Evolutionary conservation across 371 early-diverging fungal species (phyloP).

Genomic region (Mortierella polycephala): DNA sequence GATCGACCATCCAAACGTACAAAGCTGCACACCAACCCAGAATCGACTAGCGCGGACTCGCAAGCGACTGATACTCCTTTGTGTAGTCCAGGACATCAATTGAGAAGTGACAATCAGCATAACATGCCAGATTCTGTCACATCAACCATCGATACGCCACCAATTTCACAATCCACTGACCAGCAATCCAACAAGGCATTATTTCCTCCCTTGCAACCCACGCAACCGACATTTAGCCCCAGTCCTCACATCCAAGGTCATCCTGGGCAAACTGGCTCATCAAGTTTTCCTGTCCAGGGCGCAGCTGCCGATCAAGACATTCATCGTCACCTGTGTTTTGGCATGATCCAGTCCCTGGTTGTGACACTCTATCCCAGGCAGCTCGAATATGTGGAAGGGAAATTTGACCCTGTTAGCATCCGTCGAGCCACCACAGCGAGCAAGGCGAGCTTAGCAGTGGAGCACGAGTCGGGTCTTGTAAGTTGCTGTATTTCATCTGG

Average conservation of each 20-base stretch:
- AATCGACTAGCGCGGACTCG: not conserved
- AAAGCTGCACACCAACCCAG: not conserved
- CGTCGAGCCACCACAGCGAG: constrained; percentile 26
- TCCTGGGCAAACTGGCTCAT: too few relatives aligned
- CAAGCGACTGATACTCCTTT: too few relatives aligned
- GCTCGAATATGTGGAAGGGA: constrained; percentile 31
- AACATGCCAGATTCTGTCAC: too few relatives aligned
- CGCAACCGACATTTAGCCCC: too few relatives aligned
- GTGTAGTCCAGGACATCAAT: too few relatives aligned
- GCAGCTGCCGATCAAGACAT: constrained; percentile 3
- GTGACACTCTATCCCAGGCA: constrained; percentile 49
- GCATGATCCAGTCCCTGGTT: constrained; percentile 52
- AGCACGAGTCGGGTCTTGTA: constrained; percentile 32
- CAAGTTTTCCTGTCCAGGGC: too few relatives aligned
- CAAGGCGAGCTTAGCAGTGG: constrained; percentile 39
- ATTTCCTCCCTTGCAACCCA: too few relatives aligned
- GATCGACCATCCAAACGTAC: constrained; percentile 19
- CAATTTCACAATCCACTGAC: constrained; percentile 4
- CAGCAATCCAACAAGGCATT: too few relatives aligned
- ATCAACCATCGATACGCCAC: too few relatives aligned
- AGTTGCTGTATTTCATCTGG: constrained; percentile 4
- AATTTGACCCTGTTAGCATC: constrained; percentile 44
- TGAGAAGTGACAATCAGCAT: too few relatives aligned
- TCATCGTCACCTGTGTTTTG: constrained; percentile 51
- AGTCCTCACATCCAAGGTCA: too few relatives aligned